Conservation (phyloP, 2,329 filamentous ascomycete genomes). For the Venturiaceae sp. region DNA sequence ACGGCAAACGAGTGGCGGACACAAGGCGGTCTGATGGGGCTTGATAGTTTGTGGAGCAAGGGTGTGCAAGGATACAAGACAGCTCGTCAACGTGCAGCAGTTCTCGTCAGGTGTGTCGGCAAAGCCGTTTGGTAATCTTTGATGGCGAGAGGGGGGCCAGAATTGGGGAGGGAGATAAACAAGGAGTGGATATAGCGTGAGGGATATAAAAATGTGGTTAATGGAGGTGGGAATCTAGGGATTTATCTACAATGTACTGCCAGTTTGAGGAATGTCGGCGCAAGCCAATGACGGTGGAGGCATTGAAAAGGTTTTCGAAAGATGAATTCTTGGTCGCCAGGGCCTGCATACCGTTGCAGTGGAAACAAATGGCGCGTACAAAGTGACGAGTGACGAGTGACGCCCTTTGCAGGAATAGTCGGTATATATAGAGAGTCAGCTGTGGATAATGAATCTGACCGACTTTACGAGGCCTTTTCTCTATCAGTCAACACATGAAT, state of each 20-base stretch:
- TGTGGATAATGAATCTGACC: not conserved
- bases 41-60: not conserved
- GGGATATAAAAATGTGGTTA: not conserved
- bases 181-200: not conserved
- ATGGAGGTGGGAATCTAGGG: too few relatives aligned
- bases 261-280: not conserved
- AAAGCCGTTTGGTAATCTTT: not conserved
- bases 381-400: not conserved
- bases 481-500: not conserved
- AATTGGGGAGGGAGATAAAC: not conserved
- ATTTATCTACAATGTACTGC: too few relatives aligned
- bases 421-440: not conserved
- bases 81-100: not conserved
- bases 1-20: not conserved
- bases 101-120: not conserved
- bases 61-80: not conserved
- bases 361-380: not conserved
- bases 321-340: not conserved
- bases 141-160: not conserved
- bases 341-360: not conserved
- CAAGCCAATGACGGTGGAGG: not conserved
- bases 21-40: not conserved
- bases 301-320: slow-evolving; percentile 1
- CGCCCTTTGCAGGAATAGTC: too few relatives aligned
- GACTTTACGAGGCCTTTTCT: too few relatives aligned